Evolutionary conservation across 345 rosid species (phyloP).

Genomic region (Limnanthes douglasii): DNA sequence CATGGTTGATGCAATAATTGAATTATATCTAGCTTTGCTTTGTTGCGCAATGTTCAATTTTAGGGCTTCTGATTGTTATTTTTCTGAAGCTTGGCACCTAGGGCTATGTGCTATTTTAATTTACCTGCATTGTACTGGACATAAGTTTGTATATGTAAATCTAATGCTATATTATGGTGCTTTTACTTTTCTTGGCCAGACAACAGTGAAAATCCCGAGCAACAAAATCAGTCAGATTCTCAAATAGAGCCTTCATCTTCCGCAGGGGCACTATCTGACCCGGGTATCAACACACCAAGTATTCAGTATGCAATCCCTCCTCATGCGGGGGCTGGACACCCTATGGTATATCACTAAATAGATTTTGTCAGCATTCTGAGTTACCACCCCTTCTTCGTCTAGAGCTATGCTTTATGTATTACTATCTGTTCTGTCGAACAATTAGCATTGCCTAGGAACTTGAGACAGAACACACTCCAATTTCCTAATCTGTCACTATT

Average conservation of each 20-base stretch:
- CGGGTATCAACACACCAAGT: constrained; percentile 29
- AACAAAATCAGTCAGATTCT: constrained; percentile 36
- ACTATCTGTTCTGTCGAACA: too few relatives aligned
- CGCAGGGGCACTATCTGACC: constrained; percentile 30
- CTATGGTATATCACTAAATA: constrained; percentile 34
- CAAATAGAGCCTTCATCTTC: constrained; percentile 27
- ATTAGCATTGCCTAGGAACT: too few relatives aligned
- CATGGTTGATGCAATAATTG: too few relatives aligned
- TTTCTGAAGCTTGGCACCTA: background rate
- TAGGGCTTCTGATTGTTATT: too few relatives aligned
- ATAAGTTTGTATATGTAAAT: background rate
- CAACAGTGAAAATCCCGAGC: constrained; percentile 53
- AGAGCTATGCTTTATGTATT: constrained; percentile 3
- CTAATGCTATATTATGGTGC: background rate
- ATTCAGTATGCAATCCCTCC: constrained; percentile 33
- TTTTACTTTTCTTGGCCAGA: constrained; percentile 17
- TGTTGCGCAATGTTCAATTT: too few relatives aligned
- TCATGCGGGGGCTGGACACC: constrained; percentile 32
- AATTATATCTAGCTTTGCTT: too few relatives aligned
- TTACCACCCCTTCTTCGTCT: background rate
- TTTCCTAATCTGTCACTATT: too few relatives aligned
- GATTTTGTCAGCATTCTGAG: constrained; percentile 5
- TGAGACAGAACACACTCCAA: too few relatives aligned
- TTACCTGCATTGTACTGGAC: too few relatives aligned
- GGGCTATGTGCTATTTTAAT: too few relatives aligned